Base-by-base conservation (phyloP, 371 early-diverging fungal species). In the Apophysomyces elegans region DNA sequence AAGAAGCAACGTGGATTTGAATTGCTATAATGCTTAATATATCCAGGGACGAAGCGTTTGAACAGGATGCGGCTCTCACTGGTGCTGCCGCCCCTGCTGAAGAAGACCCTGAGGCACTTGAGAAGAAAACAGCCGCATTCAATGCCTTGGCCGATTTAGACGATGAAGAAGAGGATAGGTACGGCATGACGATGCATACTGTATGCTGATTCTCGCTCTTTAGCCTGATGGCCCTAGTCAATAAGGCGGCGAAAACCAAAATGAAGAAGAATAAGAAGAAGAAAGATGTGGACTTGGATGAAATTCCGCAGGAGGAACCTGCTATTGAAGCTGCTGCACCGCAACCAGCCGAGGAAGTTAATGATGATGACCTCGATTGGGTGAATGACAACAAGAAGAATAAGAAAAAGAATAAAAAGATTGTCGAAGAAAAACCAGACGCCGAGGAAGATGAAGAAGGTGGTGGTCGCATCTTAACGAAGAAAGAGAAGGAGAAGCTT, bases 201-300 rank as follows among this genome's bases (percentile, higher is more conserved):
- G 2, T 26, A 3, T 26, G 14, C 39, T 36, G 59, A 26, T 62
- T 37, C 26, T 26, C 32, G 32, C 9, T 32, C 11, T 38, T 16
- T 71, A 82, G 83, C 70, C 66, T 83, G 45, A 83, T 83, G 83
- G 83, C 83, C 56, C 78, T 80, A 73, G 76, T 83, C 50, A 80
- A 66, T 66, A 76, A 73, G 38, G 83, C 80, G 12, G 80, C 83
- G 11, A 83, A 83, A 41, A 78, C 69, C 62, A 83, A 83, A 60
- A 77, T 76, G 36, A 83, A 83, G 58, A 83, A 83, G 66, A 77
- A 77, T 63, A 83, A 79, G 69, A 82, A 79, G 62, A 72, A 74
- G 64, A 69, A 78, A 64, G 54, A 73, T 35, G 67, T 59, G 46
- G 69, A 59, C 18, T 65, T 62, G 9, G 74, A 72, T 11, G 78